Conservation (phyloP, 1,139 yeast species). For the Debaryomycetaceae sp. region DNA sequence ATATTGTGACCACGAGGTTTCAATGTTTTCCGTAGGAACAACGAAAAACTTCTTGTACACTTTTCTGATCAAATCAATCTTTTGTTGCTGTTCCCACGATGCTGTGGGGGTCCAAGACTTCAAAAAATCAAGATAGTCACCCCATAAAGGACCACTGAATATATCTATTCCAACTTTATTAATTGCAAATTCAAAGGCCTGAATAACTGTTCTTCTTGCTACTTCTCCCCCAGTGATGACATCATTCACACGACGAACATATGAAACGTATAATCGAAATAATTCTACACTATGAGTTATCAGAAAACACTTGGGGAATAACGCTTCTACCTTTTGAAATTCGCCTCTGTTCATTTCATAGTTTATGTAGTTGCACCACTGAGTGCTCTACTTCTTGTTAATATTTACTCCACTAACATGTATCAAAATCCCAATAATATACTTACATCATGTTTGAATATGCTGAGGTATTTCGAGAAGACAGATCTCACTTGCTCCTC, state of each 20-base stretch:
- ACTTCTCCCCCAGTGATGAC: constrained; percentile 80
- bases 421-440: constrained; percentile 1
- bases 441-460: constrained; percentile 58
- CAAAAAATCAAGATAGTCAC: constrained; percentile 76
- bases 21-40: constrained; percentile 73
- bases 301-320: constrained; percentile 62
- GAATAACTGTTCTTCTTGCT: constrained; percentile 71
- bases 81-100: constrained; percentile 85
- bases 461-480: constrained; percentile 58
- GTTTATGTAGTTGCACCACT: constrained; percentile 74
- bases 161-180: constrained; percentile 77
- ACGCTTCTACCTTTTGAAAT: constrained; percentile 59
- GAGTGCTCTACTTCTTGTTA: constrained; percentile 38
- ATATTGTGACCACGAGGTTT: constrained; percentile 76
- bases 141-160: constrained; percentile 72
- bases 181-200: constrained; percentile 83
- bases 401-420: constrained; percentile 7
- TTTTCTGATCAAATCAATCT: constrained; percentile 72
- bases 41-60: constrained; percentile 67
- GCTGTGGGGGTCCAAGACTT: constrained; percentile 76
- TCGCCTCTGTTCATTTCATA: constrained; percentile 70
- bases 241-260: constrained; percentile 77
- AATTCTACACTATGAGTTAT: constrained; percentile 60
- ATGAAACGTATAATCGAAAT: constrained; percentile 73
- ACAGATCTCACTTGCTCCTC: constrained; percentile 59